Base-by-base conservation (phyloP, 495 filamentous ascomycete species). In the Xylaria sp. region DNA sequence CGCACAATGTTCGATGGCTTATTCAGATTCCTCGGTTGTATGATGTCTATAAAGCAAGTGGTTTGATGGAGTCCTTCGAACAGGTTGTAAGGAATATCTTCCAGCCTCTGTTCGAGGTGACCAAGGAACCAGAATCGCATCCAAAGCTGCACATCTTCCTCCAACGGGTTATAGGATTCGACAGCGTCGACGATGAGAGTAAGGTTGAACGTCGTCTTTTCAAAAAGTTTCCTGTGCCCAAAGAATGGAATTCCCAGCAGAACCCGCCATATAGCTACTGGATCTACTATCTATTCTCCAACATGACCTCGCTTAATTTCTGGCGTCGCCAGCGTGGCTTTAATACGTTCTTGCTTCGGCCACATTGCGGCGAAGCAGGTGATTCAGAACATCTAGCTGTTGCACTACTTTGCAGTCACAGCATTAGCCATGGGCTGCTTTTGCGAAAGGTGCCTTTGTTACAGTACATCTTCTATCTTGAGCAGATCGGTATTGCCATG, bases 261-360 rank as follows among this genome's bases (percentile, higher is more conserved):
- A 98, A 99, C 78, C 97, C 96, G 31, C 96, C 97, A 2, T 99
- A 99, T 82, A 98, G 91, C 78, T 98, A 99, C 81, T 99, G 96
- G 96, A 90, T 99, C 73, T 99, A 98, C 82, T 95, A 97, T 77
- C 88, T 99, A 65, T 99, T 94, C 76, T 89, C 97, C 50, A 99
- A 99, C 79, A 93, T 97, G 78, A 88, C 92, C 1, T 97, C 96
- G 17, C 87, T 99, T 74, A 99, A 99, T 79, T 85, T 89, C 59
- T 97, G 92, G 92, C 89, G 96, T 19, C 95, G 95, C 75, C 90
- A 90, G 71, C 90, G 95, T 29, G 93, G 95, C 5, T 98, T 98
- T 86, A 98, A 97, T 77, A 98, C 95, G 0, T 98, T 99, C 78
- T 83, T 97, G 37, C 85, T 99, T 33, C 90, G 96, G 29, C 96